Evolutionary conservation across 129 eudicot species (phyloP).

Genomic region (Cynara cardunculus): DNA sequence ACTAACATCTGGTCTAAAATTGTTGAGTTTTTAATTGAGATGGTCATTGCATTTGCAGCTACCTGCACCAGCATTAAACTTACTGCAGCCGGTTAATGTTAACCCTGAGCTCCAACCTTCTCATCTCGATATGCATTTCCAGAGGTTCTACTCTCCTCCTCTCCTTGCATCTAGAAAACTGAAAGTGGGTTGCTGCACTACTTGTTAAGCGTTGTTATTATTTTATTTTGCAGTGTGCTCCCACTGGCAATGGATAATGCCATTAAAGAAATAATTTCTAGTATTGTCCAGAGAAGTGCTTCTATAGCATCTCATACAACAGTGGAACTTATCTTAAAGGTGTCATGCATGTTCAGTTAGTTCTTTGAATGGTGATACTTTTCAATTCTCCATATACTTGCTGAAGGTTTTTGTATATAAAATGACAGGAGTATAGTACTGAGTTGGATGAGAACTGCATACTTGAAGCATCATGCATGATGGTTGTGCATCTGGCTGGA

Average conservation of each 20-base stretch:
- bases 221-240: constrained; percentile 40
- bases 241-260: constrained; percentile 58
- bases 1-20: neutral
- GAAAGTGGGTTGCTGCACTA: neutral
- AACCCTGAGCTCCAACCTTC: constrained; percentile 28
- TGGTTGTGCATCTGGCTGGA: constrained; percentile 68
- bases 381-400: neutral
- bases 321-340: constrained; percentile 62
- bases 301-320: constrained; percentile 62
- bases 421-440: constrained; percentile 52
- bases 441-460: constrained; percentile 55
- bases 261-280: constrained; percentile 46
- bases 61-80: constrained; percentile 37
- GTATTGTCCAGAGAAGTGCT: constrained; percentile 47
- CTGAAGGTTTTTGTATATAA: neutral
- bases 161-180: neutral
- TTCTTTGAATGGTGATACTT: neutral
- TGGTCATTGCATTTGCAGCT: constrained; percentile 41
- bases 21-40: neutral
- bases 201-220: neutral
- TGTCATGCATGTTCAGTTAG: constrained; percentile 15
- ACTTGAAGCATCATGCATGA: constrained; percentile 45
- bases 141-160: constrained; percentile 37
- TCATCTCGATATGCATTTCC: constrained; percentile 36
- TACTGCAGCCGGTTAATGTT: constrained; percentile 36